Percentiles rank a stretch among this genome's conserved stretches.
phyloP scores from a whole-genome alignment of 108 stramenopile species.

The Mediolabrus comicus region DNA sequence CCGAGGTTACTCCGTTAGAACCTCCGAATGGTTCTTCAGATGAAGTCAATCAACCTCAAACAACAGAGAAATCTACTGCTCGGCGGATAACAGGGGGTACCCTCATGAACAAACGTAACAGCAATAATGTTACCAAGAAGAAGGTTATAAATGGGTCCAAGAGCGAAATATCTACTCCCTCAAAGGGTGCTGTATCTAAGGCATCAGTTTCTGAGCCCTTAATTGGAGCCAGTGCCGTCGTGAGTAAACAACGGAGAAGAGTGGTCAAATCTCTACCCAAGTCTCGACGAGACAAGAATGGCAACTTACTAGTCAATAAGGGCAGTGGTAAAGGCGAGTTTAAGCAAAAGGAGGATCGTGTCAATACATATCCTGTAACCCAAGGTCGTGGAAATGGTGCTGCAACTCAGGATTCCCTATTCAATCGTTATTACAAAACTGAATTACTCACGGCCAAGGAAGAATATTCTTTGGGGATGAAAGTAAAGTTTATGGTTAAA shows the following conservation, averaged over 20 bases:
- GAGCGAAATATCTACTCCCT: neutral
- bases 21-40: neutral
- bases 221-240: constrained; percentile 27
- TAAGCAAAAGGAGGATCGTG: neutral
- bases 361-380: neutral
- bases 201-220: constrained; percentile 15
- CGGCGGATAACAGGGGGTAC: constrained; percentile 24
- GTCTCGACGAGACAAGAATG: constrained; percentile 32
- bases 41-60: neutral
- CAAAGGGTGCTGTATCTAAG: constrained; percentile 8
- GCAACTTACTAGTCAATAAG: constrained; percentile 2
- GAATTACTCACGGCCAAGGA: constrained; percentile 69
- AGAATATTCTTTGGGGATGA: constrained; percentile 74
- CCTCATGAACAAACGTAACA: constrained; percentile 17
- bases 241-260: constrained; percentile 24
- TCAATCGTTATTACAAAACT: constrained; percentile 76
- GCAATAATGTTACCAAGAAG: constrained; percentile 1
- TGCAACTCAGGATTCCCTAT: constrained; percentile 14
- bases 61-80: neutral
- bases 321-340: neutral
- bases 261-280: constrained; percentile 32
- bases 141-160: neutral
- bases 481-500: constrained; percentile 72
- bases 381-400: neutral
- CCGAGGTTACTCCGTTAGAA: constrained; percentile 6